Conservation (phyloP, 352 stramenopile species). For the Pythium myriotylum region DNA sequence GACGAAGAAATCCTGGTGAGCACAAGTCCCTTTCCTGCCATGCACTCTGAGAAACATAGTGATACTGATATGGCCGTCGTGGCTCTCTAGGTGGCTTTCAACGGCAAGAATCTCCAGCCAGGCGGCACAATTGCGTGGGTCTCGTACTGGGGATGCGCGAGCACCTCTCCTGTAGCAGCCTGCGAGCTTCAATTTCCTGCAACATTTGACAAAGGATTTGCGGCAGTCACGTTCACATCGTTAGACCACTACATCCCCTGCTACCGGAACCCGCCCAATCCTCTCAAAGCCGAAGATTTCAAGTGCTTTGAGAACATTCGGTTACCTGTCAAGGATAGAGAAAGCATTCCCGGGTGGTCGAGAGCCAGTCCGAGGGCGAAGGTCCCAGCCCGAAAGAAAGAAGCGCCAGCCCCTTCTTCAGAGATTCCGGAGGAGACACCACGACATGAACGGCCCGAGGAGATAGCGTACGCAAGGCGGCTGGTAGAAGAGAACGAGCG, state of each 20-base stretch:
- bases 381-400: neutral
- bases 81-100: slow-evolving; percentile 52
- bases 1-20: slow-evolving; percentile 70
- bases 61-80: no score
- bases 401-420: neutral
- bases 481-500: slow-evolving; percentile 15
- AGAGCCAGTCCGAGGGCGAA: slow-evolving; percentile 10
- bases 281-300: slow-evolving; percentile 71
- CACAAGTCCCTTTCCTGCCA: no score
- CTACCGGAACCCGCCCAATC: slow-evolving; percentile 78
- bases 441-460: neutral
- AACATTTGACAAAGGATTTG: slow-evolving; percentile 65
- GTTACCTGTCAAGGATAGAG: slow-evolving; percentile 76
- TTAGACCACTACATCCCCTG: slow-evolving; percentile 88
- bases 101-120: slow-evolving; percentile 76
- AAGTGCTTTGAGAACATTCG: slow-evolving; percentile 68
- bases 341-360: slow-evolving; percentile 83
- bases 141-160: slow-evolving; percentile 80
- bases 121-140: slow-evolving; percentile 77
- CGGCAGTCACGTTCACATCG: slow-evolving; percentile 66
- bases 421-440: neutral
- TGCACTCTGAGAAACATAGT: no score
- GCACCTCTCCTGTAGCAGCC: slow-evolving; percentile 48
- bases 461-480: slow-evolving; percentile 9
- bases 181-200: slow-evolving; percentile 78